A percentile compares a stretch with the other conserved stretches of the same genome.
These are phyloP conservation scores for Cadophora sp. DNA, from an alignment of 2,329 filamentous ascomycete species.

Conservation along the genomic window DNA sequence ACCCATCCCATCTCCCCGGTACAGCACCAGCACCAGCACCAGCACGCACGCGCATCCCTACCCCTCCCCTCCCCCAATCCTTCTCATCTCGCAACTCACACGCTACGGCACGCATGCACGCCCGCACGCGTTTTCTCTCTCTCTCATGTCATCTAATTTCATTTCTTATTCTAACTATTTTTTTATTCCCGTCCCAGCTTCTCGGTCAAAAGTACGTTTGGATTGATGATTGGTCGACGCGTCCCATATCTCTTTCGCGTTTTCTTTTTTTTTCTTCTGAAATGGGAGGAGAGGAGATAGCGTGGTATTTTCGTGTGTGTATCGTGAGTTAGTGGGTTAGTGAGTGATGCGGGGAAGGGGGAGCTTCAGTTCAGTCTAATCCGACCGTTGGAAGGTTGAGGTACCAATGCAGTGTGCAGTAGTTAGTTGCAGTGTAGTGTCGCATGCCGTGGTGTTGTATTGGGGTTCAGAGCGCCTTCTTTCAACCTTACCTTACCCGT, in stretches of 20 bases:
- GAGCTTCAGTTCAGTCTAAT: too few relatives aligned
- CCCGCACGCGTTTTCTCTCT: too few relatives aligned
- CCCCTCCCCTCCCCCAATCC: neutral
- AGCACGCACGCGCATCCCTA: slow-evolving; percentile 2
- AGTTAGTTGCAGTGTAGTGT: too few relatives aligned
- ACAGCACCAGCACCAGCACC: too few relatives aligned
- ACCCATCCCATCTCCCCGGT: slow-evolving; percentile 3
- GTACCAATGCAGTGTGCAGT: too few relatives aligned
- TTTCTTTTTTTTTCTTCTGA: too few relatives aligned
- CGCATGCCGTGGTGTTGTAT: neutral
- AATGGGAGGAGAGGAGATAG: too few relatives aligned
- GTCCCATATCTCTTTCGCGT: neutral
- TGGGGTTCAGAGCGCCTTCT: too few relatives aligned
- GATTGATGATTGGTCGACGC: neutral
- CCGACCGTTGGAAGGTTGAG: too few relatives aligned
- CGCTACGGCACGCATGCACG: too few relatives aligned
- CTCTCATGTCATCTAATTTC: neutral
- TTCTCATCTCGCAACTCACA: neutral
- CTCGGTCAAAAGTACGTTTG: neutral
- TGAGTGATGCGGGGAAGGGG: neutral
- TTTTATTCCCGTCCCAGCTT: neutral
- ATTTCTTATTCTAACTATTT: neutral
- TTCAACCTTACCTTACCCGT: too few relatives aligned
- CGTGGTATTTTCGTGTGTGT: neutral
- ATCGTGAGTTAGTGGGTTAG: neutral